Evolutionary conservation across 2,329 filamentous ascomycete species (phyloP).

Genomic region (Venturia asperata): DNA sequence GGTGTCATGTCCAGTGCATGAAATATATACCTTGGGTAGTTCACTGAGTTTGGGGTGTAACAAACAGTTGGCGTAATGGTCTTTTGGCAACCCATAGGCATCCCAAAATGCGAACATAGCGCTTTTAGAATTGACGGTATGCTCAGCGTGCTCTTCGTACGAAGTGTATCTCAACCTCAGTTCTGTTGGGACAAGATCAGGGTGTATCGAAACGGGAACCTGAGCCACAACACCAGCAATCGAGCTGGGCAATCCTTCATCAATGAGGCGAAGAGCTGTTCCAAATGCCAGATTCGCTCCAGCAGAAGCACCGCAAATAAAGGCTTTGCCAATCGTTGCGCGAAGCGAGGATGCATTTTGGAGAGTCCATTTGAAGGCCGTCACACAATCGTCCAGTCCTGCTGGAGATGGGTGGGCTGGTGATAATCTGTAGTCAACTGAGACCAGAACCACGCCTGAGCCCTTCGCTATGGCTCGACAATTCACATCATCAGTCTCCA

Average conservation of each 20-base stretch:
- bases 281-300: slow-evolving; percentile 35
- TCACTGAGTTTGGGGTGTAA: slow-evolving; percentile 28
- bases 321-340: slow-evolving; percentile 27
- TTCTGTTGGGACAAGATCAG: slow-evolving; percentile 32
- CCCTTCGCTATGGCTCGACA: slow-evolving; percentile 27
- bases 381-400: slow-evolving; percentile 32
- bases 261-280: slow-evolving; percentile 33
- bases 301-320: slow-evolving; percentile 35
- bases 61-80: slow-evolving; percentile 30
- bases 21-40: slow-evolving; percentile 30
- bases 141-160: slow-evolving; percentile 32
- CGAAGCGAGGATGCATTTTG: slow-evolving; percentile 26
- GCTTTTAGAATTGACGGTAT: slow-evolving; percentile 32
- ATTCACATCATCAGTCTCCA: slow-evolving; percentile 30
- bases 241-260: slow-evolving; percentile 29
- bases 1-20: slow-evolving; percentile 30
- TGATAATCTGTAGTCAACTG: slow-evolving; percentile 32
- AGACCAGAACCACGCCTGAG: slow-evolving; percentile 29
- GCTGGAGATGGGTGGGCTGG: slow-evolving; percentile 31
- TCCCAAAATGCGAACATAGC: slow-evolving; percentile 33
- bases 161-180: slow-evolving; percentile 31
- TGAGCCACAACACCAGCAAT: slow-evolving; percentile 36
- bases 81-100: slow-evolving; percentile 29
- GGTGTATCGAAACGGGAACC: slow-evolving; percentile 34
- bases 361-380: slow-evolving; percentile 30